Evolutionary conservation across 495 filamentous ascomycete species (phyloP).

Genomic region (Penicillium lividum): DNA sequence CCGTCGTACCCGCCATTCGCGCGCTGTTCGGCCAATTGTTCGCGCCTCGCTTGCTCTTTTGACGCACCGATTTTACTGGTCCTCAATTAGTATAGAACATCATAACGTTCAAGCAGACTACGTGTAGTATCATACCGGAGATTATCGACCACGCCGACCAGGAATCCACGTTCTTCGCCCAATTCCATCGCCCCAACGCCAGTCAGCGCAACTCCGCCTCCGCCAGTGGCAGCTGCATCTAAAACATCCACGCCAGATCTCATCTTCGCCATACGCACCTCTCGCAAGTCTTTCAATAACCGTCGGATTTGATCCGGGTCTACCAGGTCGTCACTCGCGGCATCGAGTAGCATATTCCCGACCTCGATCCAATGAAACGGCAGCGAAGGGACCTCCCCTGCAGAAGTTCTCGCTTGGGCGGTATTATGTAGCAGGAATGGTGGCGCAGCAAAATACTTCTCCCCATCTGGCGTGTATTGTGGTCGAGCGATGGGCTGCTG

Average conservation of each 20-base stretch:
- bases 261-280: constrained; percentile 89
- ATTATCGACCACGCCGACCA: constrained; percentile 82
- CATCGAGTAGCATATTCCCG: constrained; percentile 78
- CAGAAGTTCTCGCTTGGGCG: constrained; percentile 27
- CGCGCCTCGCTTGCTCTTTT: constrained; percentile 49
- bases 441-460: constrained; percentile 43
- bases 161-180: constrained; percentile 80
- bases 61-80: constrained; percentile 47
- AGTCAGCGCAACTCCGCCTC: constrained; percentile 71
- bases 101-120: too few species aligned
- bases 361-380: constrained; percentile 96
- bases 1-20: constrained; percentile 41
- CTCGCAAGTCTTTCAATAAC: constrained; percentile 77
- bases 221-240: constrained; percentile 60
- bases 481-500: constrained; percentile 32
- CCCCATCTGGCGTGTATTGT: constrained; percentile 43
- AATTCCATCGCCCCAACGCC: constrained; percentile 92
- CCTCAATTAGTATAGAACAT: constrained; percentile 8
- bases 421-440: constrained; percentile 47
- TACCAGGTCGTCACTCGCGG: constrained; percentile 81
- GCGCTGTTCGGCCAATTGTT: constrained; percentile 48
- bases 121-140: constrained; percentile 53
- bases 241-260: constrained; percentile 68
- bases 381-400: constrained; percentile 55
- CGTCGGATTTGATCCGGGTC: constrained; percentile 72